Evolutionary conservation across 768 basidiomycete species (phyloP), one percentile per base, ranked within the genome.

Genomic region (Goffeauzyma gilvescens): DNA sequence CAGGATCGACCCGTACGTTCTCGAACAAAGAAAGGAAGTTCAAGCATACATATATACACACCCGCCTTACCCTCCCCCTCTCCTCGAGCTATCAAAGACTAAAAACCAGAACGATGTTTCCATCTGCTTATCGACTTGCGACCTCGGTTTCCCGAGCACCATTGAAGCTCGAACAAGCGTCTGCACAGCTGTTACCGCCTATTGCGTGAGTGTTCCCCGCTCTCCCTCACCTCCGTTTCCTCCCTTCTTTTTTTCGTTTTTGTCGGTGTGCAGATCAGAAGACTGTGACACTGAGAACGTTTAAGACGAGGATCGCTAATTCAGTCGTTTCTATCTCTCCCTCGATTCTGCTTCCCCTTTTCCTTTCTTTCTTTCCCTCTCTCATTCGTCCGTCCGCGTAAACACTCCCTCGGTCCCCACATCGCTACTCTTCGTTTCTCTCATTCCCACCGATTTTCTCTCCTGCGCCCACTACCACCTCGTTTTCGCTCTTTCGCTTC

Each of bases 161-260:
- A 1, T 31, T 46, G 9, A 33, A 40, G 21, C 41, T 50, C 26
- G 42, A 45, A 34, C 34, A 39, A 58, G 71, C 78, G 1, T 78
- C 76, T 42, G 70, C 75, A 10, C 67, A 76, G 14, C 68, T 89
- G 18, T 71, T 82, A 24, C 83, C 82, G n/a, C 82, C 84, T 27
- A 69, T 79, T 51, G 82, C 83, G 83, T 84, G 60, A 45, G 76
- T 68, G 21, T 30, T 15, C 24, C 15, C 25, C 21, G 21, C 24
- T 31, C 5, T 15, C 20, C 42, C n/a, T n/a, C n/a, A n/a, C n/a
- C n/a, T n/a, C n/a, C n/a, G n/a, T n/a, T n/a, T n/a, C n/a, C n/a
- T n/a, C n/a, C n/a, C n/a, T n/a, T n/a, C n/a, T n/a, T n/a, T n/a
- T n/a, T n/a, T n/a, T n/a, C n/a, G n/a, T n/a, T n/a, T n/a, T n/a